These are phyloP conservation scores for Rubroboletus pulcherrimus DNA, from an alignment of 768 basidiomycete genomes.

Conservation along the genomic window DNA sequence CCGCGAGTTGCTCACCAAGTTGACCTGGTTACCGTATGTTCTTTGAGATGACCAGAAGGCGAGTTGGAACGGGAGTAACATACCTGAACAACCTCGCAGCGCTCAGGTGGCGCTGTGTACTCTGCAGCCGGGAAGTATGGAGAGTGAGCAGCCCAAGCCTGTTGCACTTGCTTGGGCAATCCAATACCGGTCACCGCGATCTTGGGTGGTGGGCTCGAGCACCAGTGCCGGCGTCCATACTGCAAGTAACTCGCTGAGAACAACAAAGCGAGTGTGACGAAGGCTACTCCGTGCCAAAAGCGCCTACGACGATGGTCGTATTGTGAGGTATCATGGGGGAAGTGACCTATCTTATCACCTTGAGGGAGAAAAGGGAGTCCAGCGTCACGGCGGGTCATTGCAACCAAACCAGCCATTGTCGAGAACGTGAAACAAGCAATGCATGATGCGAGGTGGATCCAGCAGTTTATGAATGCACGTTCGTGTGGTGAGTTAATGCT, in stretches of 20 bases:
- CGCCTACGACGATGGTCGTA: background rate
- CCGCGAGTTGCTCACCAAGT: slow-evolving; percentile 23
- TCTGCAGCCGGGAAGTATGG: slow-evolving; percentile 50
- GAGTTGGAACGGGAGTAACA: background rate
- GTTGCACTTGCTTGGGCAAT: slow-evolving; percentile 24
- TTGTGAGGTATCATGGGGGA: background rate
- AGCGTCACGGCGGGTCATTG: background rate
- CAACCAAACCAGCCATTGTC: background rate
- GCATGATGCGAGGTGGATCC: background rate
- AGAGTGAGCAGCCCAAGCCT: slow-evolving; percentile 58
- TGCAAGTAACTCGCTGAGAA: slow-evolving; percentile 12
- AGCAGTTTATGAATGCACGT: slow-evolving; percentile 22
- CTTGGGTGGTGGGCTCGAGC: background rate
- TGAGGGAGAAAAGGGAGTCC: slow-evolving; percentile 6
- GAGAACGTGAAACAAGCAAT: slow-evolving; percentile 4
- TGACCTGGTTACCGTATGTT: slow-evolving; percentile 15
- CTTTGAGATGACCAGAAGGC: background rate
- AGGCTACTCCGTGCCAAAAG: background rate
- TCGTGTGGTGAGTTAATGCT: slow-evolving; percentile 13
- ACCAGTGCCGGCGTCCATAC: slow-evolving; percentile 6
- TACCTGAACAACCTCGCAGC: slow-evolving; percentile 58
- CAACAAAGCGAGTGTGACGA: slow-evolving; percentile 18
- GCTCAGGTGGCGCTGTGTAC: slow-evolving; percentile 44
- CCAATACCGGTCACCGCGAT: background rate
- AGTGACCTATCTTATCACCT: slow-evolving; percentile 2